These are phyloP conservation scores for Grosmannia penicillata DNA, from an alignment of 2,329 filamentous ascomycete genomes.

Conservation along the genomic window DNA sequence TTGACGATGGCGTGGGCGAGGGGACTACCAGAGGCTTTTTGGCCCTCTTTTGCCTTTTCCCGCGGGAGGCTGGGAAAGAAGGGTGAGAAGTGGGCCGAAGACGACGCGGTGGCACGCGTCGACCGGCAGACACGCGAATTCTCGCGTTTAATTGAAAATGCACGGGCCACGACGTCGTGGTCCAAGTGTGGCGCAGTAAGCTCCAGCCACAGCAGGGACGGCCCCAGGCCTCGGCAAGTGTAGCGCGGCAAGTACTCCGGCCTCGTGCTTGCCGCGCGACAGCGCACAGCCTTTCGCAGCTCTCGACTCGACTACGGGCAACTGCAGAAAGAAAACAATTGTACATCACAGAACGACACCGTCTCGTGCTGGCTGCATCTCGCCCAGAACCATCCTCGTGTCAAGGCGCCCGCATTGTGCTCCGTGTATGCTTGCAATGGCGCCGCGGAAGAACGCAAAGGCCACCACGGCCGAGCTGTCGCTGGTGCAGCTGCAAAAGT, in stretches of 20 bases:
- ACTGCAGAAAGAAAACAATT: background rate
- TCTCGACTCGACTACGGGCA: too few species aligned
- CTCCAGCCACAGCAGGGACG: background rate
- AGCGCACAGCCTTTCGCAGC: too few species aligned
- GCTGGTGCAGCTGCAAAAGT: constrained; percentile 80
- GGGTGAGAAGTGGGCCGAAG: constrained; percentile 3
- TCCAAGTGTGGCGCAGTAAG: background rate
- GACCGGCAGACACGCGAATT: constrained; percentile 7
- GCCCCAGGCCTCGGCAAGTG: constrained; percentile 8
- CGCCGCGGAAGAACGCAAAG: constrained; percentile 35
- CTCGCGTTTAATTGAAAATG: constrained; percentile 13
- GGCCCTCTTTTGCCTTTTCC: background rate
- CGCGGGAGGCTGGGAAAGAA: constrained; percentile 10
- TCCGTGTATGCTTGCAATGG: too few species aligned
- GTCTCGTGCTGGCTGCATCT: too few species aligned
- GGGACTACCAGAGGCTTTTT: background rate
- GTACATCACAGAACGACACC: background rate
- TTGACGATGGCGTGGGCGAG: too few species aligned
- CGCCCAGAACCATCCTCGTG: background rate
- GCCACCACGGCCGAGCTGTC: constrained; percentile 69
- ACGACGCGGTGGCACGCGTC: constrained; percentile 8
- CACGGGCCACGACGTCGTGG: constrained; percentile 2
- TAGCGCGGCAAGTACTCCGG: background rate
- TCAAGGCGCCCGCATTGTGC: too few species aligned
- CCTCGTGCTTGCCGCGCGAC: constrained; percentile 6